Evolutionary conservation across 768 basidiomycete genomes (phyloP).

Genomic region (Boletales sp.): DNA sequence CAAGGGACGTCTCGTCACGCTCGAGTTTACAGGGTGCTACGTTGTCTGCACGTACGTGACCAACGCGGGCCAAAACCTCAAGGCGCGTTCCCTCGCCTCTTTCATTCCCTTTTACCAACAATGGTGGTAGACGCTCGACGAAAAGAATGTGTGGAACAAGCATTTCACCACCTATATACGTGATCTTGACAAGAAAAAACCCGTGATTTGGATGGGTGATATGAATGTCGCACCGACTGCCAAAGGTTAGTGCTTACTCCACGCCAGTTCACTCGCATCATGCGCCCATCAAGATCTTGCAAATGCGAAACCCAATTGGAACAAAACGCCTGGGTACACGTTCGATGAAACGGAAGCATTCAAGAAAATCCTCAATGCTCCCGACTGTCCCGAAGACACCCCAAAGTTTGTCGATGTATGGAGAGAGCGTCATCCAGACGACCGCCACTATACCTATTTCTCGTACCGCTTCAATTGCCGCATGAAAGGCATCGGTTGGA

Average conservation of each 20-base stretch:
- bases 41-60: constrained; percentile 80
- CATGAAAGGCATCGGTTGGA: constrained; percentile 80
- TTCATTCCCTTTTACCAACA: not conserved
- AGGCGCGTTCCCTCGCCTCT: constrained; percentile 41
- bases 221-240: constrained; percentile 83
- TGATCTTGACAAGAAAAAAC: constrained; percentile 70
- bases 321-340: constrained; percentile 84
- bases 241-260: constrained; percentile 41
- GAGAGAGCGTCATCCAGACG: constrained; percentile 64
- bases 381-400: constrained; percentile 32
- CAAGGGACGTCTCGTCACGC: constrained; percentile 75
- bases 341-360: constrained; percentile 77
- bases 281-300: constrained; percentile 49
- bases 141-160: constrained; percentile 74
- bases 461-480: constrained; percentile 82
- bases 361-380: constrained; percentile 58
- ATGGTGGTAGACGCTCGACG: constrained; percentile 57
- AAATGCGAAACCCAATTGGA: constrained; percentile 75
- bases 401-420: constrained; percentile 75
- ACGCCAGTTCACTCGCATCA: not conserved
- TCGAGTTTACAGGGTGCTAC: constrained; percentile 73
- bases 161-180: constrained; percentile 75
- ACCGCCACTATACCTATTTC: constrained; percentile 82
- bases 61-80: constrained; percentile 75
- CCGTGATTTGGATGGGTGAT: constrained; percentile 88